Evolutionary conservation across 2,329 filamentous ascomycete species (phyloP).

Genomic region (Apiospora phragmitis): DNA sequence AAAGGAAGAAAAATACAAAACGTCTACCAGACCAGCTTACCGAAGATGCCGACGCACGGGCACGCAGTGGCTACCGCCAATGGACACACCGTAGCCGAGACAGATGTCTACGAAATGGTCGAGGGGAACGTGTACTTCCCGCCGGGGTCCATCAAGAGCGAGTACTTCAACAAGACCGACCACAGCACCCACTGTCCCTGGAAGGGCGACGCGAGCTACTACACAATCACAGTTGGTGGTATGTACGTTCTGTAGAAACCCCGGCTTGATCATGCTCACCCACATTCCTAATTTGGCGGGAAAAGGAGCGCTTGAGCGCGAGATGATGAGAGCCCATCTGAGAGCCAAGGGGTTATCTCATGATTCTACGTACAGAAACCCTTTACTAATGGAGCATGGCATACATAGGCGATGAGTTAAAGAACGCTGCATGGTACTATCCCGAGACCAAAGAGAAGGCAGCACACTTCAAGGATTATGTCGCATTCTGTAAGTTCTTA

Average conservation of each 20-base stretch:
- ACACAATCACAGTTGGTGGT: slow-evolving; percentile 43
- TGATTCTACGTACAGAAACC: no score
- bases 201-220: slow-evolving; percentile 60
- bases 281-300: no score
- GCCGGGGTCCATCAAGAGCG: slow-evolving; percentile 43
- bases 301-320: no score
- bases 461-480: slow-evolving; percentile 52
- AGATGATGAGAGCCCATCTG: no score
- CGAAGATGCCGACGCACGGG: slow-evolving; percentile 20
- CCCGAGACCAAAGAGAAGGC: slow-evolving; percentile 48
- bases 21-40: slow-evolving; percentile 19
- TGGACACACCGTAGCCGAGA: slow-evolving; percentile 50
- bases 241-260: background rate
- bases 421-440: slow-evolving; percentile 62
- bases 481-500: slow-evolving; percentile 56
- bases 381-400: background rate
- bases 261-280: no score
- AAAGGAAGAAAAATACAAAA: background rate
- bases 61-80: slow-evolving; percentile 46
- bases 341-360: no score
- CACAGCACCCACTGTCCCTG: slow-evolving; percentile 53
- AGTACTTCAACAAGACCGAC: slow-evolving; percentile 45
- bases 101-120: slow-evolving; percentile 53
- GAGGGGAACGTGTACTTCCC: slow-evolving; percentile 62
- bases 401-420: slow-evolving; percentile 42